phyloP scores from a whole-genome alignment of 2,329 filamentous ascomycete species.

The Aspergillus fijiensis region DNA sequence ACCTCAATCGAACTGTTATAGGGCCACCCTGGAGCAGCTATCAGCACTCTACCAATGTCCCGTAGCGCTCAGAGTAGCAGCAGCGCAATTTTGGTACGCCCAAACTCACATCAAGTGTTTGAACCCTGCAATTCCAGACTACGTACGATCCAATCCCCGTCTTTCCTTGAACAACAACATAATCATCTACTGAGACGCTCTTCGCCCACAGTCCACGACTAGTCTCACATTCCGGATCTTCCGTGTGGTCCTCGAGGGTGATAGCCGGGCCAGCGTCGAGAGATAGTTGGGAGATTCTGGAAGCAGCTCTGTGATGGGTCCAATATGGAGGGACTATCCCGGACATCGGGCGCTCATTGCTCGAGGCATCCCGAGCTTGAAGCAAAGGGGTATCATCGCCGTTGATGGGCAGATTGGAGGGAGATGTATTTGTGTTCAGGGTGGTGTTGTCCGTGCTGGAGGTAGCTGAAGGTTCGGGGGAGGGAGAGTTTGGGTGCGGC shows the following conservation, averaged over 20 bases:
- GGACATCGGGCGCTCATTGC: slow-evolving; percentile 29
- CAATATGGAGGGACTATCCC: slow-evolving; percentile 47
- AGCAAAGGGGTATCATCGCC: slow-evolving; percentile 17
- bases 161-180: slow-evolving; percentile 60
- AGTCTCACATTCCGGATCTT: slow-evolving; percentile 55
- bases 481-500: slow-evolving; percentile 27
- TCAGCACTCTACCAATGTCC: slow-evolving; percentile 12
- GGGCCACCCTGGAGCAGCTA: slow-evolving; percentile 50
- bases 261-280: slow-evolving; percentile 50
- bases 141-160: slow-evolving; percentile 80
- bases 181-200: slow-evolving; percentile 61
- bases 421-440: slow-evolving; percentile 11
- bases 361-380: slow-evolving; percentile 17
- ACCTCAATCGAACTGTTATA: slow-evolving; percentile 62
- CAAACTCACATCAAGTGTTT: slow-evolving; percentile 72
- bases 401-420: slow-evolving; percentile 7
- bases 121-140: slow-evolving; percentile 86
- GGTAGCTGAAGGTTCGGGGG: slow-evolving; percentile 12
- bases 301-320: slow-evolving; percentile 44
- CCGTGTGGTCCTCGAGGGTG: slow-evolving; percentile 63
- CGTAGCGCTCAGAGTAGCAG: background rate
- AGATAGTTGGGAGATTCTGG: slow-evolving; percentile 42
- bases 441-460: slow-evolving; percentile 12
- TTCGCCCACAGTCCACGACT: slow-evolving; percentile 62
- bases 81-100: background rate